Evolutionary conservation across 2,329 filamentous ascomycete genomes (phyloP).

Genomic region (Peltaster fructicola): DNA sequence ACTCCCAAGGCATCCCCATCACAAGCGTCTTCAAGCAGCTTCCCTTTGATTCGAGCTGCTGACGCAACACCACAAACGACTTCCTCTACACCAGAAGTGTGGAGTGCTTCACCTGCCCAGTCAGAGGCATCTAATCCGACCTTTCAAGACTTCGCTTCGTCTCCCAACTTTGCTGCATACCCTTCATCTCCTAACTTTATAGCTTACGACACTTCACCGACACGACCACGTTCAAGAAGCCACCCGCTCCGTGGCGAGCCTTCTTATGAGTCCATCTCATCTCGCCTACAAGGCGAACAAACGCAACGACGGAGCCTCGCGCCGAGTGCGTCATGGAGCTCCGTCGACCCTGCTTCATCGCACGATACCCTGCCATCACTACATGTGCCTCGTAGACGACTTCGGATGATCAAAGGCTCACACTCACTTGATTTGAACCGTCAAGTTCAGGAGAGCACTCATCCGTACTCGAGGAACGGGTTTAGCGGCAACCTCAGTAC

Average conservation of each 20-base stretch:
- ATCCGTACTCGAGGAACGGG: slow-evolving; percentile 1
- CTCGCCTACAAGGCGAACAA: too few relatives aligned
- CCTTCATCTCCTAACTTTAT: slow-evolving; percentile 16
- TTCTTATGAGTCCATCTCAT: slow-evolving; percentile 17
- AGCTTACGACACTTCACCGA: slow-evolving; percentile 9
- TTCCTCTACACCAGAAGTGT: too few relatives aligned
- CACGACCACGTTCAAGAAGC: slow-evolving; percentile 6
- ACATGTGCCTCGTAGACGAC: slow-evolving; percentile 16
- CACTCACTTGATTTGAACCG: too few relatives aligned
- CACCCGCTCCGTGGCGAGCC: slow-evolving; percentile 7
- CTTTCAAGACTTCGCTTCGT: slow-evolving; percentile 8
- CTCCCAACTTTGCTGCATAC: slow-evolving; percentile 9
- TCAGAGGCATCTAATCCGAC: slow-evolving; percentile 1
- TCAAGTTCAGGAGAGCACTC: too few relatives aligned
- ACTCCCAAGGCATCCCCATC: too few relatives aligned
- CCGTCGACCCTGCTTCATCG: slow-evolving; percentile 8
- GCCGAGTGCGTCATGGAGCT: slow-evolving; percentile 11
- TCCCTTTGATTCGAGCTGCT: too few relatives aligned
- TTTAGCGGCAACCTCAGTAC: slow-evolving; percentile 19
- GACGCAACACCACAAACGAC: too few relatives aligned
- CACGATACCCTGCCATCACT: slow-evolving; percentile 16
- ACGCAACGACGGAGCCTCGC: slow-evolving; percentile 9
- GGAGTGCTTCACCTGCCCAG: too few relatives aligned
- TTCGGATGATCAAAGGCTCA: too few relatives aligned
- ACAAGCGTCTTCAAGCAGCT: too few relatives aligned